Evolutionary conservation across 2,329 filamentous ascomycete genomes (phyloP).

Genomic region (Cyphellophora attinorum): DNA sequence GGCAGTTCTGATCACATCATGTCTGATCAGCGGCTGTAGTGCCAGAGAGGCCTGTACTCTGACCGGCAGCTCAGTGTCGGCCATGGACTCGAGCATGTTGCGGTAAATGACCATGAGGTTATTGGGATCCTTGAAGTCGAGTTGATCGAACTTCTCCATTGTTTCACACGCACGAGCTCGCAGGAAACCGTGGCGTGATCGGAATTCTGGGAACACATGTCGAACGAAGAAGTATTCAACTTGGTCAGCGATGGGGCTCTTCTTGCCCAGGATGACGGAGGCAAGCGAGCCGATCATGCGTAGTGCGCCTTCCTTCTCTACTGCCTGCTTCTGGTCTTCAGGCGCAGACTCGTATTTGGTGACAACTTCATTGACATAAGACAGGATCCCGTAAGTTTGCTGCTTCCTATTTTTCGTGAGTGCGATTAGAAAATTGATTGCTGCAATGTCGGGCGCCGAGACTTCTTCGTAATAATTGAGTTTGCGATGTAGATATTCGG

Average conservation of each 20-base stretch:
- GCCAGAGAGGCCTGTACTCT: slow-evolving; percentile 89
- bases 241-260: slow-evolving; percentile 94
- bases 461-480: slow-evolving; percentile 97
- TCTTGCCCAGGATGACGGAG: slow-evolving; percentile 90
- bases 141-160: slow-evolving; percentile 92
- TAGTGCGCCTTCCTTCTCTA: slow-evolving; percentile 91
- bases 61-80: slow-evolving; percentile 84
- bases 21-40: slow-evolving; percentile 87
- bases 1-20: slow-evolving; percentile 84
- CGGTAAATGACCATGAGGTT: slow-evolving; percentile 95
- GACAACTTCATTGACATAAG: slow-evolving; percentile 90
- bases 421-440: slow-evolving; percentile 91
- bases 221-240: slow-evolving; percentile 98
- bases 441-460: slow-evolving; percentile 86
- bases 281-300: slow-evolving; percentile 95
- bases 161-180: slow-evolving; percentile 93
- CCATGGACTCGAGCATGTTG: slow-evolving; percentile 95
- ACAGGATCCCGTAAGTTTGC: slow-evolving; percentile 88
- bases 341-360: slow-evolving; percentile 80
- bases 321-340: slow-evolving; percentile 82
- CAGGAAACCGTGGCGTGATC: slow-evolving; percentile 82
- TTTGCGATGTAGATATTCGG: slow-evolving; percentile 94
- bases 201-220: slow-evolving; percentile 97
- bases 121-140: slow-evolving; percentile 93
- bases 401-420: slow-evolving; percentile 91